These are phyloP conservation scores for Sutorius eximius DNA, from an alignment of 1,284 basidiomycete species.

Conservation along the genomic window DNA sequence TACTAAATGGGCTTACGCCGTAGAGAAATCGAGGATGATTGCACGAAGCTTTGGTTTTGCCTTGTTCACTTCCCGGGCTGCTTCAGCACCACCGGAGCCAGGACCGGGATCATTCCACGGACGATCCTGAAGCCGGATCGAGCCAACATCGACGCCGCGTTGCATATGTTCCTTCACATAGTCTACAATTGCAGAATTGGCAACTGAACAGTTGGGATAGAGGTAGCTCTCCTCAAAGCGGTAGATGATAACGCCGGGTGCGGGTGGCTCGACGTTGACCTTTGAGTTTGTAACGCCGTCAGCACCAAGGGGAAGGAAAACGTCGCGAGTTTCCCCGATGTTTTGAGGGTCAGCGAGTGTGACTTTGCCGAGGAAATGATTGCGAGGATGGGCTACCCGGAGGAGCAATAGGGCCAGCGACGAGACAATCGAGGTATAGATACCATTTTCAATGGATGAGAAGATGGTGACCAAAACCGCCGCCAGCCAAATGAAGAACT, in stretches of 20 bases:
- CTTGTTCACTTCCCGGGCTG: conserved; percentile 52
- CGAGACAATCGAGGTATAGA: conserved; percentile 86
- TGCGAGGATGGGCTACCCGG: conserved; percentile 89
- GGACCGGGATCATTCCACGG: conserved; percentile 96
- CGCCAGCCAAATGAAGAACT: conserved; percentile 88
- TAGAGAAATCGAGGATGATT: conserved; percentile 89
- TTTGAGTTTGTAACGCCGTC: conserved; percentile 68
- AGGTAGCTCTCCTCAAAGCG: conserved; percentile 92
- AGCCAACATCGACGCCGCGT: conserved; percentile 73
- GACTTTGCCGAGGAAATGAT: conserved; percentile 86
- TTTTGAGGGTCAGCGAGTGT: conserved; percentile 40
- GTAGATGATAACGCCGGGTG: conserved; percentile 89
- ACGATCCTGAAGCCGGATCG: conserved; percentile 68
- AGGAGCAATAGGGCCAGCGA: conserved; percentile 86
- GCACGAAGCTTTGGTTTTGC: conserved; percentile 76
- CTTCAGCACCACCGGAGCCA: conserved; percentile 45
- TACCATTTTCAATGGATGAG: conserved; percentile 89
- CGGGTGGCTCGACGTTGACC: conserved; percentile 75
- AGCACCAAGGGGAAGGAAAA: conserved; percentile 79
- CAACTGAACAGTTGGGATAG: conserved; percentile 87
- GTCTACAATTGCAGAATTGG: conserved; percentile 79
- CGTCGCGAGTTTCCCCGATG: conserved; percentile 55
- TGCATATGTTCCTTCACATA: conserved; percentile 78
- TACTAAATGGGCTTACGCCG: conserved; percentile 57
- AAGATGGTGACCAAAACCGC: conserved; percentile 91